Evolutionary conservation across 805 yeast genomes (phyloP), one percentile per base, ranked within the genome.

Genomic region (Candida ascalaphidarum): DNA sequence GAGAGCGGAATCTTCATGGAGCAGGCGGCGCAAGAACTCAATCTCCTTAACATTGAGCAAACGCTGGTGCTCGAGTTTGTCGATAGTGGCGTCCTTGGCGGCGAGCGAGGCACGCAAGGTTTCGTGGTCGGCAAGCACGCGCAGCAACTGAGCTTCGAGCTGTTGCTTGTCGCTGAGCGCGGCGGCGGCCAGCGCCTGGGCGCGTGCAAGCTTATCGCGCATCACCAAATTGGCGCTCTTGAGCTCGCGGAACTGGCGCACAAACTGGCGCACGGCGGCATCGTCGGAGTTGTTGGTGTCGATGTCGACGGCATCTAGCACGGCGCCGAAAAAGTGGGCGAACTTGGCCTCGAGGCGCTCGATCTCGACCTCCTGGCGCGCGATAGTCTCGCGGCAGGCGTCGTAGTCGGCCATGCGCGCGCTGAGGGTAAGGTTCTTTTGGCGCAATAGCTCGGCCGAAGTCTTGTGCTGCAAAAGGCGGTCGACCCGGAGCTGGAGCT

Each of bases 21-120:
- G 46, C 48, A 75, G 78, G 22, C 61, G 61, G 33, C 81, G 58
- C 29, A 81, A 52, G 32, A 75, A 63, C 30, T 64, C 71, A 17
- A 76, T 65, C 43, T 81, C 88, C 35, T 71, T 73, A 14, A 56
- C 42, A n/a, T 77, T 68, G 23, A 79, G 52, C 3, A 56, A 43
- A 28, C 63, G 63, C 32, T 75, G 77, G 29, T 69, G 66, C 27
- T 72, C 71, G 5, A 71, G 45, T 31, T 76, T 51, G 34, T 49
- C 46, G 11, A 57, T 38, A 11, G 34, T 28, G 5, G 37, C 36
- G 5, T 46, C 41, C 26, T 44, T 46, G 1, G 25, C 11, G 1
- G 31, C 15, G 4, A 36, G 5, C 12, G 39, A 36, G 4, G 32
- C 29, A n/a, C 37, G 32, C 22, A 50, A 33, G 1, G 30, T 17